These are phyloP conservation scores for Domatiomyces catenatus DNA, from an alignment of 2,329 filamentous ascomycete genomes.

Conservation along the genomic window DNA sequence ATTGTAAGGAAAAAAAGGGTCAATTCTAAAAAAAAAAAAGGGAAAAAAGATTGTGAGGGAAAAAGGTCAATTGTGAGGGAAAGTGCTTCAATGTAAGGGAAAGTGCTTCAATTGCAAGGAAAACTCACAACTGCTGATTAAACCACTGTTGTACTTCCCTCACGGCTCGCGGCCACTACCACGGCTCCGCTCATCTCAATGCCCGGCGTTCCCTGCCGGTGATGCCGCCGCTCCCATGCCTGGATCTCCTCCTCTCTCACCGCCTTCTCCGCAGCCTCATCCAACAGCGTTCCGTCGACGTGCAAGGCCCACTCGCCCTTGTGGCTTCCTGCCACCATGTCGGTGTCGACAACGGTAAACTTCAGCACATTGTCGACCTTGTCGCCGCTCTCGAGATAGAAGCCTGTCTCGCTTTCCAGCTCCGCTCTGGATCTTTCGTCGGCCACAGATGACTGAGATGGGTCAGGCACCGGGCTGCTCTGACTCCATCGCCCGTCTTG, in stretches of 20 bases:
- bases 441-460: constrained; percentile 19
- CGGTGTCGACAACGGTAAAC: constrained; percentile 73
- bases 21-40: no score
- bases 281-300: constrained; percentile 75
- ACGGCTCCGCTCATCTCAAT: constrained; percentile 12
- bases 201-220: constrained; percentile 10
- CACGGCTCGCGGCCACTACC: constrained; percentile 9
- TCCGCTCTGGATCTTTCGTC: constrained; percentile 28
- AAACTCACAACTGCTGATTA: neutral
- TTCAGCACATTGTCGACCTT: constrained; percentile 54
- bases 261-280: constrained; percentile 48
- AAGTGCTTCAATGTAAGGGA: no score
- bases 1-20: neutral
- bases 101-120: neutral
- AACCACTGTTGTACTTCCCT: constrained; percentile 6
- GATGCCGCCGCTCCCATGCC: constrained; percentile 23
- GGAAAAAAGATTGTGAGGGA: no score
- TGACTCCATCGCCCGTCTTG: constrained; percentile 21
- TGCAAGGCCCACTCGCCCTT: constrained; percentile 58
- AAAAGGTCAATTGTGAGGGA: no score
- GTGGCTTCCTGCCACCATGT: constrained; percentile 52
- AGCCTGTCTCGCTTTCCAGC: constrained; percentile 38
- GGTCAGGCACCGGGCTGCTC: constrained; percentile 12
- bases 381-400: constrained; percentile 56
- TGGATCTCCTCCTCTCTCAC: constrained; percentile 40